Evolutionary conservation across 805 yeast species (phyloP), one percentile per base, ranked within the genome.

Genomic region (Yarrowia sp.): DNA sequence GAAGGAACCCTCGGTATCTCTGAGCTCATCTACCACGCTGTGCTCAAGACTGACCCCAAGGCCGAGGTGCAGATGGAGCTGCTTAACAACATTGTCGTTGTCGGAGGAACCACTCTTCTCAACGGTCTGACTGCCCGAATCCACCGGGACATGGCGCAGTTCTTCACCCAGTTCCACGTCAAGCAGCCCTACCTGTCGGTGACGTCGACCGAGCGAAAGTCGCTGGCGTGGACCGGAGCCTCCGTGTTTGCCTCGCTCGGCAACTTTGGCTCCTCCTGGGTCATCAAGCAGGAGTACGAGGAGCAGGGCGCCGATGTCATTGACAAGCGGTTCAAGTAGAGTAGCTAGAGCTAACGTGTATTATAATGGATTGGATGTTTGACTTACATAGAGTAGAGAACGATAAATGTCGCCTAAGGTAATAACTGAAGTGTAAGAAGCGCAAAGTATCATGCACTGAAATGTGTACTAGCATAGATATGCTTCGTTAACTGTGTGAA

Each of bases 171-270:
- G 76, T 83, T 77, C 75, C 78, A 76, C 66, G 79, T 80, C 70
- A 77, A 80, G 69, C 79, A 83, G 43, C 81, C 80, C 12, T 81
- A 78, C 67, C 56, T 63, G 40, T 48, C 56, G 41, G 67, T 49
- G 26, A 48, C 67, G 26, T 72, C 80, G 8, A 75, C 78, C 73
- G 92, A 89, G 70, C 82, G 88, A 71, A 85, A 82, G 71, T 84
- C 82, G 71, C 85, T 88, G 63, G 81, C 84, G 32, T 88, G 92
- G 92, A 78, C 87, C 40, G 92, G 92, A n/a, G 91, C 92, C 0
- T 84, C 88, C 69, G 87, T 87, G 71, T 81, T 89, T 72, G 87
- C 89, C 14, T 83, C 85, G 53, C 82, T 86, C 81, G 85, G 88
- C 61, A 82, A 82, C 58, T 82, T 82, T 70, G 87, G 86, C 69